Base-by-base conservation (phyloP, 805 yeast genomes). In the Metschnikowia borealis region DNA sequence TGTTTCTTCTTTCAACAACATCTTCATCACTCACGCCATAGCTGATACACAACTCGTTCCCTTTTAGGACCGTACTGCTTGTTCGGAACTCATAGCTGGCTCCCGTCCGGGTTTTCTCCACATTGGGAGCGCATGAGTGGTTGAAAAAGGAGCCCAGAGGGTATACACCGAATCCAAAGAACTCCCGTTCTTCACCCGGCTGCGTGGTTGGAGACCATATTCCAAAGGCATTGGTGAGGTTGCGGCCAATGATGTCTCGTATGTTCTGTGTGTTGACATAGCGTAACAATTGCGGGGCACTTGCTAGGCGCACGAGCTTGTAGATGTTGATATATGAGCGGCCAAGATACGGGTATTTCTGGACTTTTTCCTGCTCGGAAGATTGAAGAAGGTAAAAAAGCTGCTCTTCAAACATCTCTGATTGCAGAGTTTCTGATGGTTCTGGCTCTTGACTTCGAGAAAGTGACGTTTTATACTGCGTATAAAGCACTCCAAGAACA, bases 101-200 rank as follows among this genome's bases (percentile, higher is more conserved):
- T n/a, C 57, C 57, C 17, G 73, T 65, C 0, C 68, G 68, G 1
- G 53, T 49, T 54, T 82, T 83, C 13, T 58, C 60, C 18, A 83
- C 54, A 54, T 81, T 82, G n/a, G 85, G 85, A 1, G 57, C 62
- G 62, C 89, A 84, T 3, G 85, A 80, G 61, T 84, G 89, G 59
- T 84, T 84, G 72, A 84, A 84, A 56, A 70, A 83, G 2, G 89
- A 84, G 0, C 84, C 87, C 29, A 77, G 74, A 0, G 88, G 86
- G 51, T 73, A 80, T 2, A 84, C 73, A 36, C 79, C 75, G 54
- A 81, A 81, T 0, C 89, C 89, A 46, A 82, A 70, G 55, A 77
- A 82, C 51, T 81, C 85, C 32, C 63, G 62, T 36, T 74, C 75
- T 52, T 80, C 85, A 1, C 69, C 69, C 3, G 62, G 66, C 6